phyloP scores from a whole-genome alignment of 768 basidiomycete genomes.

The Russula sp. region DNA sequence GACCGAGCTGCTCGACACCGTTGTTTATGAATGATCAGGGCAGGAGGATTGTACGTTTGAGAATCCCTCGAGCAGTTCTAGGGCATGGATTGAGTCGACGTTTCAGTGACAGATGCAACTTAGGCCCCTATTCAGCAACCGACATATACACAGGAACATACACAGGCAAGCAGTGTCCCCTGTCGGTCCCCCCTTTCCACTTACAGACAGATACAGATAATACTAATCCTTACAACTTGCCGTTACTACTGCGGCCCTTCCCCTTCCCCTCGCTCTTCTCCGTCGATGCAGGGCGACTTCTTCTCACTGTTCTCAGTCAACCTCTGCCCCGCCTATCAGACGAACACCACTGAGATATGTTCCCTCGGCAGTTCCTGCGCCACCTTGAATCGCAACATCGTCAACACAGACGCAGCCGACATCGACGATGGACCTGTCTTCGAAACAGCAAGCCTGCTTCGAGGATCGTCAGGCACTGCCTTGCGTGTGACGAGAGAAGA shows the following conservation, averaged over 20 bases:
- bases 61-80: too few species aligned
- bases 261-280: slow-evolving; percentile 27
- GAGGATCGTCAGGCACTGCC: not conserved
- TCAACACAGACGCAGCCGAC: not conserved
- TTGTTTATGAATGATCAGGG: too few species aligned
- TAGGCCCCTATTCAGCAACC: too few species aligned
- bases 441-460: not conserved
- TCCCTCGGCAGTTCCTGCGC: not conserved
- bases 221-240: too few species aligned
- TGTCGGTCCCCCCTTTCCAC: slow-evolving; percentile 13
- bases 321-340: slow-evolving; percentile 22
- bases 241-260: slow-evolving; percentile 28
- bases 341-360: not conserved
- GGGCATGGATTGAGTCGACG: too few species aligned
- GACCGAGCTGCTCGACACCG: too few species aligned
- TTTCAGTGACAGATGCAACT: too few species aligned
- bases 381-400: not conserved
- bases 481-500: not conserved
- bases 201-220: too few species aligned
- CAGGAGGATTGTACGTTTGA: too few species aligned
- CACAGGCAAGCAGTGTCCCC: too few species aligned
- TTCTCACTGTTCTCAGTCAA: slow-evolving; percentile 21
- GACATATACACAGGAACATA: too few species aligned
- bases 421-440: not conserved
- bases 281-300: slow-evolving; percentile 20